These are phyloP conservation scores for Mortierella alpina DNA, from an alignment of 192 early-diverging fungal genomes.

Conservation along the genomic window DNA sequence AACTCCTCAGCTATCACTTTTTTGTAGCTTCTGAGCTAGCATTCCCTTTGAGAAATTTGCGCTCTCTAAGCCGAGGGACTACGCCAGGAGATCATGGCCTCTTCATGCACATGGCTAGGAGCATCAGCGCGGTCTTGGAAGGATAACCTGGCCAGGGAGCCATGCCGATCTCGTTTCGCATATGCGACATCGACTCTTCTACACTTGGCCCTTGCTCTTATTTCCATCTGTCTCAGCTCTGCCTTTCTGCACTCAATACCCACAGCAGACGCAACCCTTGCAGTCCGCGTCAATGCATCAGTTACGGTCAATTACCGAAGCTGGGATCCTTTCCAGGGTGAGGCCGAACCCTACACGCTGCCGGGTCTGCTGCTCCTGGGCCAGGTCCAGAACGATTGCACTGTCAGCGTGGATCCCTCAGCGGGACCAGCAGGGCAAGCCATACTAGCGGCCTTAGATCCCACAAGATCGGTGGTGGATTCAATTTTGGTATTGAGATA, in stretches of 20 bases:
- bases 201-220: neutral
- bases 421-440: constrained; percentile 19
- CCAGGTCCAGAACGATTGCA: constrained; percentile 24
- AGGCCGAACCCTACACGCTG: constrained; percentile 18
- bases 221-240: neutral
- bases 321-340: constrained; percentile 41
- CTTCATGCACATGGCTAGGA: too few species aligned
- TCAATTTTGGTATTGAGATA: constrained; percentile 26
- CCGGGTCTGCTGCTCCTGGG: constrained; percentile 37
- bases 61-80: too few species aligned
- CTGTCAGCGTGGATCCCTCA: constrained; percentile 10
- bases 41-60: too few species aligned
- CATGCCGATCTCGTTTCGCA: too few species aligned
- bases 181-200: too few species aligned
- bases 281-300: constrained; percentile 6
- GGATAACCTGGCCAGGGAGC: too few species aligned
- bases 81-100: too few species aligned
- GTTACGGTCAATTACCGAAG: constrained; percentile 15
- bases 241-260: neutral
- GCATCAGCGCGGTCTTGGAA: too few species aligned
- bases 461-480: neutral
- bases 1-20: too few species aligned
- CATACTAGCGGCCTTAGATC: constrained; percentile 22
- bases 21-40: too few species aligned
- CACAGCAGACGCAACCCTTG: constrained; percentile 31